Base-by-base conservation (phyloP, 2,329 filamentous ascomycete genomes). In the Cladorrhinum sp. region DNA sequence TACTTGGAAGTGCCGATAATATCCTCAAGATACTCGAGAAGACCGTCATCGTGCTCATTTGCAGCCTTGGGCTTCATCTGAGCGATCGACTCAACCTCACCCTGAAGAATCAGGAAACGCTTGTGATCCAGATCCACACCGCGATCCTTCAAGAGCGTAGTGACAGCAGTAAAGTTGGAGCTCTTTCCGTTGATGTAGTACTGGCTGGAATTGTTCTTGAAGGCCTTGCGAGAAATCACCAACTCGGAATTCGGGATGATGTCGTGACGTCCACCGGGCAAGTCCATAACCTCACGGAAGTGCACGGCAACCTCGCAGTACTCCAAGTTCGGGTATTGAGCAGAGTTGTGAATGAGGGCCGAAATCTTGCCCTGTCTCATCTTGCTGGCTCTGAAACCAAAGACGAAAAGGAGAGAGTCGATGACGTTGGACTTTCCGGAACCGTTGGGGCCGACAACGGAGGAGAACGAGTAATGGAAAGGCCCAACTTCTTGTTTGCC, bases 361-460 rank as follows among this genome's bases (percentile, higher is more conserved):
- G 95, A 99, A 53, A 99, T 92, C 78, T 99, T 99, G 71, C 95
- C 95, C 75, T 99, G 95, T 71, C 95, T 86, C 95, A 99, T 99
- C 78, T 99, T 99, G 81, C 94, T 98, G 48, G 95, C 95, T 62
- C 95, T 88, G 79, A 99, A 99, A 58, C 96, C 95, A 72, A 99
- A 99, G n/a, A 99, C 95, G 71, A 99, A 99, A 0, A 99, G 85
- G 26, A 99, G 80, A 1, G 95, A 97, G 76, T 99, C 95, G 72
- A 99, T 99, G 64, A 99, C 96, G 70, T 99, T 99, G 21, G 95
- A 98, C 74, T 99, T 99, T 62, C 95, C 95, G 9, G 95, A 99
- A 63, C 95, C 95, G 73, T 99, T 99, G 55, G 96, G 95, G 0
- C 95, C 96, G 9, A 99, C 95, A 1, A 99, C 95, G 0, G 95